Base-by-base conservation (phyloP, 768 basidiomycete genomes). In the Rhodotorula graminis region DNA sequence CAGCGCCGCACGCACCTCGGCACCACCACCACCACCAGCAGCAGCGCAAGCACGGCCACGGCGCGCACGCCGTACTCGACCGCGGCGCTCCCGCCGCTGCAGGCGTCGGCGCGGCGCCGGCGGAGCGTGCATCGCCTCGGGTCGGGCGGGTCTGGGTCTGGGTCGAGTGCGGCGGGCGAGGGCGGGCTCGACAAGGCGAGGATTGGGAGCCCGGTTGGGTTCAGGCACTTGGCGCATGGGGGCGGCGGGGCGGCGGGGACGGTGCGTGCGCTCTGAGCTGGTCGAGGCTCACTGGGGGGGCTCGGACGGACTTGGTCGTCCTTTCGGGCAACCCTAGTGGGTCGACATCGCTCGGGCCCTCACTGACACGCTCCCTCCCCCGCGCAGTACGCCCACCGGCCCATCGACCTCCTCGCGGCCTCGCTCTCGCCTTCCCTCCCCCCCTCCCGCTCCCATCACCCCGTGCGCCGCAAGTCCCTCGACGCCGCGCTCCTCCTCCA, bases 141-240 rank as follows among this genome's bases (percentile, higher is more conserved):
- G 5, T 37, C 53, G 29, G n/a, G 55, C n/a, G 11, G 29, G 11
- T 11, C 50, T 25, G 11, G 25, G 4, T 7, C 27, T n/a, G n/a
- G n/a, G n/a, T n/a, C n/a, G n/a, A n/a, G n/a, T n/a, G n/a, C n/a
- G n/a, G n/a, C n/a, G 50, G 27, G 37, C 23, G 50, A 52, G 25
- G 8, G 10, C 10, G 44, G n/a, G n/a, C n/a, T 27, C 14, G 2
- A n/a, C 16, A 65, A 46, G 53, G 15, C 2, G 31, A 25, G 46
- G 23, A 65, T 65, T 18, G 56, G 64, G 23, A n/a, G 40, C 25
- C 64, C 64, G 46, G 57, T 44, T 1, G 55, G 46, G 44, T 65
- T 65, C 25, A 57, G 21, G 46, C 64, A 65, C 46, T n/a, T 65
- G 5, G 55, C 19, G 55, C 64, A 65, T n/a, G 46, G 44, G 7